phyloP scores from a whole-genome alignment of 108 stramenopile genomes.

The Aurantiochytrium sp. region DNA sequence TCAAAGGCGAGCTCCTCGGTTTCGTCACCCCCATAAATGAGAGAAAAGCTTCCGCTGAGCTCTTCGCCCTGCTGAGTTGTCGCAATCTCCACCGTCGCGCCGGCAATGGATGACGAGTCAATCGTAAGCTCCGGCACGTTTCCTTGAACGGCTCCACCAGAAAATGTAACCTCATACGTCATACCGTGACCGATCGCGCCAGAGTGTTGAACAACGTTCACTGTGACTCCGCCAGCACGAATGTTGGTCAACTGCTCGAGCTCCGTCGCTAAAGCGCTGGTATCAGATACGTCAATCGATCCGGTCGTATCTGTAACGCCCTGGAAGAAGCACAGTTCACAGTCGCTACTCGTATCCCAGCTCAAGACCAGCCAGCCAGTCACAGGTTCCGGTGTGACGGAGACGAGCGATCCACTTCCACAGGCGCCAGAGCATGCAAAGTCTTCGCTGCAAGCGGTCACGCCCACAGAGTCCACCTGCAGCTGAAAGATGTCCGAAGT shows the following conservation, averaged over 20 bases:
- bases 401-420: background rate
- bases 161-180: background rate
- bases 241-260: background rate
- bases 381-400: background rate
- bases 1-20: conserved; percentile 54
- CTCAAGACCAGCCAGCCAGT: background rate
- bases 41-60: conserved; percentile 54
- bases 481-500: background rate
- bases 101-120: conserved; percentile 49
- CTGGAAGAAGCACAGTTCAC: background rate
- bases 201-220: background rate
- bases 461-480: background rate
- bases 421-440: background rate
- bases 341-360: background rate
- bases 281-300: background rate
- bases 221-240: background rate
- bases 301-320: background rate
- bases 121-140: conserved; percentile 49
- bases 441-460: background rate
- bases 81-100: conserved; percentile 37
- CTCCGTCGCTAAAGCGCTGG: background rate
- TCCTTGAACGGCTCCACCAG: conserved; percentile 27
- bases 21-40: conserved; percentile 48
- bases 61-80: conserved; percentile 59
- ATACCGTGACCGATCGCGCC: background rate